phyloP scores from a whole-genome alignment of 345 rosid genomes.

The Brassica incana region DNA sequence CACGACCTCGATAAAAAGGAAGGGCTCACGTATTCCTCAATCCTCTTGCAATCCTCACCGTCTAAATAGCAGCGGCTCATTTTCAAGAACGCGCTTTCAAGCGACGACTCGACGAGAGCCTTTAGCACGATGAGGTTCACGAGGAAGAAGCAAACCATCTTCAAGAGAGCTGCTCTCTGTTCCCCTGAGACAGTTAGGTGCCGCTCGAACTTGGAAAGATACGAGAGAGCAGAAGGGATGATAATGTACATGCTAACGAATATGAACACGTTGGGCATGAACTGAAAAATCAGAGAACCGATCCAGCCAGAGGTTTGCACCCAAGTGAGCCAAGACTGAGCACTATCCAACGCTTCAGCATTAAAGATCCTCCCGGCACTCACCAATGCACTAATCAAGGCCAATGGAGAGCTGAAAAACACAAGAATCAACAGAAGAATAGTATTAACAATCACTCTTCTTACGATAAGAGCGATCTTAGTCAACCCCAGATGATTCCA shows the following conservation, averaged over 20 bases:
- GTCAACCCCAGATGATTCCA: conserved; percentile 95
- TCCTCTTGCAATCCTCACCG: conserved; percentile 97
- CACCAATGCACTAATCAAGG: conserved; percentile 72
- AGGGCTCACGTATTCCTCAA: conserved; percentile 92
- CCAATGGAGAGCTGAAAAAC: conserved; percentile 94
- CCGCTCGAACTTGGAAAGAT: conserved; percentile 90
- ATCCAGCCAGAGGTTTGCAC: conserved; percentile 93
- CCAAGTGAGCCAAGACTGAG: conserved; percentile 89
- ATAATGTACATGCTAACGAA: conserved; percentile 95
- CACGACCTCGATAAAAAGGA: conserved; percentile 90
- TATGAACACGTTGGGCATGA: conserved; percentile 85
- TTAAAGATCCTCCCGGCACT: conserved; percentile 87
- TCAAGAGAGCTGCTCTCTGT: conserved; percentile 90
- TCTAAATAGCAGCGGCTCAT: conserved; percentile 97
- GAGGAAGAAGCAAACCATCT: conserved; percentile 98
- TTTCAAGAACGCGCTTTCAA: conserved; percentile 74
- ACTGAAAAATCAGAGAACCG: conserved; percentile 86
- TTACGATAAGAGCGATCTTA: conserved; percentile 60
- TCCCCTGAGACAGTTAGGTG: conserved; percentile 89
- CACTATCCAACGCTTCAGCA: conserved; percentile 92
- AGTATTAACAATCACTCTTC: conserved; percentile 79
- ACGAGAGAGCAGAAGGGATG: conserved; percentile 85
- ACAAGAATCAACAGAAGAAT: conserved; percentile 80
- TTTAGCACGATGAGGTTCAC: conserved; percentile 87
- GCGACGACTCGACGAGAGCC: conserved; percentile 87